Conservation (phyloP, 129 eudicot genomes). For the Centella asiatica region DNA sequence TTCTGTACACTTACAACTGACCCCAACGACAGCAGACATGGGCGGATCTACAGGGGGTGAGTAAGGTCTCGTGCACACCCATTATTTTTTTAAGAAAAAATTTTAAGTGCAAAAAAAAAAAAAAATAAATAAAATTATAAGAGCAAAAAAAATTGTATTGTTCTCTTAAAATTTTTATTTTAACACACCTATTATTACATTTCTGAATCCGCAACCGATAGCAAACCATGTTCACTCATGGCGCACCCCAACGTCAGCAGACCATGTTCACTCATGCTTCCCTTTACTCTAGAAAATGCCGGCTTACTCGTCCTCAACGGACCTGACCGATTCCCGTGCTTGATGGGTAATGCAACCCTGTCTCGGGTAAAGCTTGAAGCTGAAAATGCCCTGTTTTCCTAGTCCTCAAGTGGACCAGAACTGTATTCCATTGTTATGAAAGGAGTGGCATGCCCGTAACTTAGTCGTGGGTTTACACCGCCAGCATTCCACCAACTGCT, state of each 20-base stretch:
- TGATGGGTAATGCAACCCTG: constrained; percentile 35
- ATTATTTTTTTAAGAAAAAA: too few relatives aligned
- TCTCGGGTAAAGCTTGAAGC: constrained; percentile 49
- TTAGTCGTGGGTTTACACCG: constrained; percentile 48
- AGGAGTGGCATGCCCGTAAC: constrained; percentile 55
- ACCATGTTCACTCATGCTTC: constrained; percentile 85
- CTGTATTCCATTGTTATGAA: constrained; percentile 90
- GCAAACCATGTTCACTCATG: constrained; percentile 16
- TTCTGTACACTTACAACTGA: constrained; percentile 1
- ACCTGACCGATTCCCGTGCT: constrained; percentile 74
- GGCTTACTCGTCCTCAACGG: constrained; percentile 77
- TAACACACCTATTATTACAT: too few relatives aligned
- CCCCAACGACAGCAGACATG: constrained; percentile 1
- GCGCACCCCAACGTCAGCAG: too few relatives aligned
- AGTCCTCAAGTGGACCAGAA: constrained; percentile 71
- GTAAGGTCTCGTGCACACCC: too few relatives aligned
- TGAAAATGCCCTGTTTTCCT: constrained; percentile 52
- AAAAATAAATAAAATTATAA: too few relatives aligned
- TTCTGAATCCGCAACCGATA: too few relatives aligned
- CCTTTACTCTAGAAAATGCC: constrained; percentile 54
- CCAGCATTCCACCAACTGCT: constrained; percentile 97
- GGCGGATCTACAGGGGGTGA: too few relatives aligned
- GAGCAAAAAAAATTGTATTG: too few relatives aligned
- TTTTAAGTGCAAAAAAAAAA: too few relatives aligned
- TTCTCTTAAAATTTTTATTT: too few relatives aligned